Conservation (phyloP, 2,329 filamentous ascomycete genomes). For the Cladophialophora chaetospira region DNA sequence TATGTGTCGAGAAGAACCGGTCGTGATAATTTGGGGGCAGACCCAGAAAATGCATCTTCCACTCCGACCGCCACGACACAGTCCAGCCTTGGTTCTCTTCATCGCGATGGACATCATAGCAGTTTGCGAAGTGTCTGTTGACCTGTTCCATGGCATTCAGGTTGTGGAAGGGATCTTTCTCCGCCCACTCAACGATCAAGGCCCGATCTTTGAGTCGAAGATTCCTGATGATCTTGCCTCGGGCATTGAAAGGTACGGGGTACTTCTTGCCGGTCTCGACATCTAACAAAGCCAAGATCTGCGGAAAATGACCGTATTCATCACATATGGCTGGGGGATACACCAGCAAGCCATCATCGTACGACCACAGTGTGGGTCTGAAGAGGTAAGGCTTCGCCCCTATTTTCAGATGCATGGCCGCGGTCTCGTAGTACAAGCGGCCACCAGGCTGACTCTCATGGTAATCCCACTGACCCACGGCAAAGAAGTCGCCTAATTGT, state of each 20-base stretch:
- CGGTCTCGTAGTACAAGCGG: slow-evolving; percentile 32
- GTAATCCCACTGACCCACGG: slow-evolving; percentile 46
- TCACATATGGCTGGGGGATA: slow-evolving; percentile 46
- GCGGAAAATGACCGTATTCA: slow-evolving; percentile 35
- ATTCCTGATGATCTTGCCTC: slow-evolving; percentile 56
- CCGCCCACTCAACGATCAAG: slow-evolving; percentile 68
- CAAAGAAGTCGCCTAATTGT: slow-evolving; percentile 39
- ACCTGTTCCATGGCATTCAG: slow-evolving; percentile 55
- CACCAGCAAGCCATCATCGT: slow-evolving; percentile 59
- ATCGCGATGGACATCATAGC: slow-evolving; percentile 52
- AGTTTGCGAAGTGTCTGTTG: slow-evolving; percentile 62
- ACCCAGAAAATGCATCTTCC: slow-evolving; percentile 61
- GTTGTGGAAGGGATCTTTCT: slow-evolving; percentile 54
- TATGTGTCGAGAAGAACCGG: slow-evolving; percentile 66
- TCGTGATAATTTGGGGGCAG: slow-evolving; percentile 58
- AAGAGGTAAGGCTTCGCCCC: slow-evolving; percentile 40
- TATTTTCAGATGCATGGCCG: slow-evolving; percentile 28
- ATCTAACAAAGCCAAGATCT: slow-evolving; percentile 52
- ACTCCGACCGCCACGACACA: slow-evolving; percentile 59
- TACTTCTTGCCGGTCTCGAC: slow-evolving; percentile 48
- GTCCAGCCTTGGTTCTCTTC: slow-evolving; percentile 14
- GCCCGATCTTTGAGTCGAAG: slow-evolving; percentile 56
- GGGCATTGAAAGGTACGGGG: slow-evolving; percentile 54
- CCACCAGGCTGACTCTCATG: slow-evolving; percentile 40
- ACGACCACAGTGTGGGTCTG: slow-evolving; percentile 55